Conservation (phyloP, 306 rosid genomes). For the Trifolium repens region DNA sequence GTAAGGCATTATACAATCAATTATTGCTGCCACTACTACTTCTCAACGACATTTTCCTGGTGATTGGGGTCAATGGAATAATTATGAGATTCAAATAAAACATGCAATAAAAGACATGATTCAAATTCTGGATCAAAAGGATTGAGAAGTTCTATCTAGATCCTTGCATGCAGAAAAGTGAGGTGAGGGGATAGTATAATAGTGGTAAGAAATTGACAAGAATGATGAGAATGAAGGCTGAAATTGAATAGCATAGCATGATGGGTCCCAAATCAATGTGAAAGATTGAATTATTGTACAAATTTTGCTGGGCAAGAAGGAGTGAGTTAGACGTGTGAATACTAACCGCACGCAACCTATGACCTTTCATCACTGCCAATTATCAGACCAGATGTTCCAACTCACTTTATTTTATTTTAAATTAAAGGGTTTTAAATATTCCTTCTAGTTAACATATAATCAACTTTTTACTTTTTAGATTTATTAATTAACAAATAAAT, state of each 20-base stretch:
- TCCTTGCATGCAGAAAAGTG: neutral
- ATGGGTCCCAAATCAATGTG: slow-evolving; percentile 42
- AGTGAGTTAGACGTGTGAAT: slow-evolving; percentile 35
- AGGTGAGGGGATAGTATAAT: neutral
- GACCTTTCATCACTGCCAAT: slow-evolving; percentile 20
- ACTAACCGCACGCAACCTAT: slow-evolving; percentile 7
- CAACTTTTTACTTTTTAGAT: too few relatives aligned
- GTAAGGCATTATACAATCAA: too few relatives aligned
- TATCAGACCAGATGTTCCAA: neutral
- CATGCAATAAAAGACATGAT: slow-evolving; percentile 1
- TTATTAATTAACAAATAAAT: too few relatives aligned
- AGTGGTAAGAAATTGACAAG: slow-evolving; percentile 20
- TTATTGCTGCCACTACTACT: too few relatives aligned
- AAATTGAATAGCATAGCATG: slow-evolving; percentile 26
- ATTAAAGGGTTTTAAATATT: too few relatives aligned
- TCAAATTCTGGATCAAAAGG: slow-evolving; percentile 20
- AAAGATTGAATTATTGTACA: slow-evolving; percentile 39
- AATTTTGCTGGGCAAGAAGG: slow-evolving; percentile 33
- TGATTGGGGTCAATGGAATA: slow-evolving; percentile 35
- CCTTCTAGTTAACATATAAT: too few relatives aligned
- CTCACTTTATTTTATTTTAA: too few relatives aligned
- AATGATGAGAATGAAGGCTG: neutral
- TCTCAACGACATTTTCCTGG: too few relatives aligned
- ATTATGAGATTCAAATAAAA: slow-evolving; percentile 5
- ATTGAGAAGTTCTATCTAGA: neutral